phyloP scores from a whole-genome alignment of 441 rosid species.

The Manihot esculenta region DNA sequence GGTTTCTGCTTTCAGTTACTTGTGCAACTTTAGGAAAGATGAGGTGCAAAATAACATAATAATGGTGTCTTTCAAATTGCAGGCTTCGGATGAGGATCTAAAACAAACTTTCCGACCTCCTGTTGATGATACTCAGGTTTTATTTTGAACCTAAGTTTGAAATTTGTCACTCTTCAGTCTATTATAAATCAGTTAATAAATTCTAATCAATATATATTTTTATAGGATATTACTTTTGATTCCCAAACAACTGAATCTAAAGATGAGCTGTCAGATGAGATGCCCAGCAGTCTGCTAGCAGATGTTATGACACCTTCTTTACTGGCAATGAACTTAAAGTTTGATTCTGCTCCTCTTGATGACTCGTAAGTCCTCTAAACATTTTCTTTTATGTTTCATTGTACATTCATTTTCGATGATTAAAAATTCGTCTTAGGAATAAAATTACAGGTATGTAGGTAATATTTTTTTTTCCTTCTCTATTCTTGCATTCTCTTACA shows the following conservation, averaged over 20 bases:
- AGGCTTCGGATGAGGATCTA: slow-evolving; percentile 35
- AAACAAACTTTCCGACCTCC: slow-evolving; percentile 50
- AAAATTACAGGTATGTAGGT: neutral
- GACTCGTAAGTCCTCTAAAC: slow-evolving; percentile 39
- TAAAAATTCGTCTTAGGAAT: neutral
- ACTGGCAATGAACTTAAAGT: slow-evolving; percentile 66
- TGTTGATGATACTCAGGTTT: slow-evolving; percentile 59
- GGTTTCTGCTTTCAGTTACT: neutral
- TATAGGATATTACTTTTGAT: slow-evolving; percentile 57
- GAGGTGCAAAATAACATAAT: slow-evolving; percentile 9
- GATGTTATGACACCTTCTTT: slow-evolving; percentile 70
- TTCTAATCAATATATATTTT: slow-evolving; percentile 19
- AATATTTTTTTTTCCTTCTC: neutral
- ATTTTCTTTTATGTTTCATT: slow-evolving; percentile 1
- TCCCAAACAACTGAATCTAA: slow-evolving; percentile 45
- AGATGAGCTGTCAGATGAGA: slow-evolving; percentile 48
- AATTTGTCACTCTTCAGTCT: slow-evolving; percentile 14
- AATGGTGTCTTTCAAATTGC: slow-evolving; percentile 23
- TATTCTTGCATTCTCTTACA: neutral
- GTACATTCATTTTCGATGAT: neutral
- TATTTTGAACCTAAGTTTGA: slow-evolving; percentile 10
- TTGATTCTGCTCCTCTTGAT: slow-evolving; percentile 56
- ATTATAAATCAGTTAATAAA: slow-evolving; percentile 5
- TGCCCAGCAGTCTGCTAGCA: slow-evolving; percentile 52
- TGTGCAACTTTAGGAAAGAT: neutral